These are phyloP conservation scores for Diplodia mutila DNA, from an alignment of 2,329 filamentous ascomycete species.

Conservation along the genomic window DNA sequence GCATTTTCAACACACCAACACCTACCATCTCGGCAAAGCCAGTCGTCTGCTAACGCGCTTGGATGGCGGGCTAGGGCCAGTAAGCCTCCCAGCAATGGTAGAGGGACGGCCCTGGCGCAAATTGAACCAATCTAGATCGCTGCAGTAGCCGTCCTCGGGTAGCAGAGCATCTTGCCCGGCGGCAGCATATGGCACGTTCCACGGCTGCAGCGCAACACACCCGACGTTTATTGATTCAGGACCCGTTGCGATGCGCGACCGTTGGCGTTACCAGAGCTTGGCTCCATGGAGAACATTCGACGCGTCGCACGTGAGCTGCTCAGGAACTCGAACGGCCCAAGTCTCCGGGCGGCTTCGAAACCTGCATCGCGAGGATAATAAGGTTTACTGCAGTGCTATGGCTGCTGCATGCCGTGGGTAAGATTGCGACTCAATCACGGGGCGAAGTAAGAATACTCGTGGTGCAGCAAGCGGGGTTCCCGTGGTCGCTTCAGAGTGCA, in stretches of 20 bases:
- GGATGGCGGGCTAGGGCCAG: neutral
- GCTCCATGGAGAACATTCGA: conserved; percentile 14
- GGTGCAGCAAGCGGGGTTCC: neutral
- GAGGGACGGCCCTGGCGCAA: conserved; percentile 16
- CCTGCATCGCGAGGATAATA: neutral
- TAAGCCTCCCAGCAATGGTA: conserved; percentile 9
- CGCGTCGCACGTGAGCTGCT: neutral
- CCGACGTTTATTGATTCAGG: conserved; percentile 11
- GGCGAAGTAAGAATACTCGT: neutral
- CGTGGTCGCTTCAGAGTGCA: neutral
- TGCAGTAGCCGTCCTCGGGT: conserved; percentile 7
- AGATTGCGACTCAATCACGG: neutral
- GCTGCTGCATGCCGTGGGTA: neutral
- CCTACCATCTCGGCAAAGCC: neutral
- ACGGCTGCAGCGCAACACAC: neutral
- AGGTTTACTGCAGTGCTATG: conserved; percentile 5
- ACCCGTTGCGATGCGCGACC: conserved; percentile 3
- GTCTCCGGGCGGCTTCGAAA: conserved; percentile 1
- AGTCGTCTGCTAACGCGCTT: neutral
- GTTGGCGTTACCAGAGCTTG: conserved; percentile 11
- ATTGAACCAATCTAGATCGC: conserved; percentile 15
- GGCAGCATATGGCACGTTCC: conserved; percentile 21
- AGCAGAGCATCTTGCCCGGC: neutral
- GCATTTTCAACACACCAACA: conserved; percentile 14
- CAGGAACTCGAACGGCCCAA: neutral